These are phyloP conservation scores for Malus asiatica DNA, from an alignment of 306 rosid genomes.

Conservation along the genomic window DNA sequence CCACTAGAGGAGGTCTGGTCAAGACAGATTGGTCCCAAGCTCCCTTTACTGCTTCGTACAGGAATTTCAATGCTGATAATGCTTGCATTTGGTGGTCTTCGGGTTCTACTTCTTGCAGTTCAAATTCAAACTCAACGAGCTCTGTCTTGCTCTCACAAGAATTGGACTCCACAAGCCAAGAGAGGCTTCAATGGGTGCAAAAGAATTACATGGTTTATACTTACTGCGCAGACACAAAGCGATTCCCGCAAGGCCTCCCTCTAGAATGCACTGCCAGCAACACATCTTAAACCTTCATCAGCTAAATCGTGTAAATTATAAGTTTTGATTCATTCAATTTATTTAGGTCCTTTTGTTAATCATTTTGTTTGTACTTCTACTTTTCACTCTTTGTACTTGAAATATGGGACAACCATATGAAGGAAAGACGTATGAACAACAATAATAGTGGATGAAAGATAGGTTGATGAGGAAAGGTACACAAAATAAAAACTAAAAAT, in stretches of 20 bases:
- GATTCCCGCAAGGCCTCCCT: constrained; percentile 67
- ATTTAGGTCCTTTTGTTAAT: neutral
- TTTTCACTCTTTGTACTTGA: too few species aligned
- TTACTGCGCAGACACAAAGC: constrained; percentile 47
- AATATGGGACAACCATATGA: too few species aligned
- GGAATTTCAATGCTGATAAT: constrained; percentile 23
- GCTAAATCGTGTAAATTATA: neutral
- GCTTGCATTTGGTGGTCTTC: constrained; percentile 53
- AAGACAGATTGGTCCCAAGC: too few species aligned
- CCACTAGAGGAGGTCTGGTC: too few species aligned
- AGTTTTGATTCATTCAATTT: neutral
- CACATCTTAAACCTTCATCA: constrained; percentile 1
- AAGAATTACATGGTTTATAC: constrained; percentile 60
- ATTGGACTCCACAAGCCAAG: constrained; percentile 31
- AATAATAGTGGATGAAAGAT: too few species aligned
- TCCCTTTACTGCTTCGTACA: too few species aligned
- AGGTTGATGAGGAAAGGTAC: too few species aligned
- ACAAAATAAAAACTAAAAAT: too few species aligned
- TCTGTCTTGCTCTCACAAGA: constrained; percentile 33
- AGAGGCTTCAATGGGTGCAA: constrained; percentile 52
- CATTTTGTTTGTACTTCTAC: too few species aligned
- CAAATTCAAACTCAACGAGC: constrained; percentile 24
- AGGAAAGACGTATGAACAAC: too few species aligned
- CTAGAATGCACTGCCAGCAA: constrained; percentile 38
- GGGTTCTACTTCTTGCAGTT: constrained; percentile 38